Percentiles rank a stretch among this genome's conserved stretches.
These are phyloP conservation scores for Colletotrichum sojae DNA, from an alignment of 2,329 filamentous ascomycete genomes.

Conservation along the genomic window DNA sequence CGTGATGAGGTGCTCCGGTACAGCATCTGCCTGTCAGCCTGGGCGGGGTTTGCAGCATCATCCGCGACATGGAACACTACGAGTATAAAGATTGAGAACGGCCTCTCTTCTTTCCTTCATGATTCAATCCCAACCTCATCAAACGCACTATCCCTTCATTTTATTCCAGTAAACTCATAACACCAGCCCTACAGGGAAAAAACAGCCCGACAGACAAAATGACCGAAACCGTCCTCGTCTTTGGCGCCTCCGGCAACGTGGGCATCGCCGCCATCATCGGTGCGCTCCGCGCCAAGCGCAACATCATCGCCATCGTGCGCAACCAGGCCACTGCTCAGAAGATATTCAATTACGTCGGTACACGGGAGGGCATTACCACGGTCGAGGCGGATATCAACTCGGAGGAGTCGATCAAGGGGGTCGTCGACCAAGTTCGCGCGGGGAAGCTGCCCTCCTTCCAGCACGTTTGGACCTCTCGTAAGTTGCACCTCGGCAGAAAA, in stretches of 20 bases:
- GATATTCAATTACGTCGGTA: constrained; percentile 48
- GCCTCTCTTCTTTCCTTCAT: too few relatives aligned
- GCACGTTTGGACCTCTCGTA: constrained; percentile 53
- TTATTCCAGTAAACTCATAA: not conserved
- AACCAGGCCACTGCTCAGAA: constrained; percentile 53
- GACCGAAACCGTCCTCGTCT: constrained; percentile 52
- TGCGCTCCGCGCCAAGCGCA: constrained; percentile 47
- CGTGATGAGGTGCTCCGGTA: too few relatives aligned
- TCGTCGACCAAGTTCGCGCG: constrained; percentile 50
- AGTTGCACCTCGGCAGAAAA: not conserved
- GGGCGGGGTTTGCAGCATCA: too few relatives aligned
- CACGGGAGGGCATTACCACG: constrained; percentile 48
- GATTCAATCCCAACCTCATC: too few relatives aligned
- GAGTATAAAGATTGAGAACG: too few relatives aligned
- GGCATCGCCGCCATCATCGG: constrained; percentile 51
- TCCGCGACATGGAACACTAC: too few relatives aligned
- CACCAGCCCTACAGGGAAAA: not conserved
- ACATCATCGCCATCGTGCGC: constrained; percentile 55
- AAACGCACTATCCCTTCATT: too few relatives aligned
- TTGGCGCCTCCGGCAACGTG: constrained; percentile 57
- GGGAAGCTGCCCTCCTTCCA: constrained; percentile 55
- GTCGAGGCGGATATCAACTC: constrained; percentile 51
- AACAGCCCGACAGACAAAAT: constrained; percentile 1
- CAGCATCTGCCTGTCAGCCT: too few relatives aligned
- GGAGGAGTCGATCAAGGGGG: constrained; percentile 48